Evolutionary conservation across 2,329 filamentous ascomycete species (phyloP).

Genomic region (Lachnellula hyalina): DNA sequence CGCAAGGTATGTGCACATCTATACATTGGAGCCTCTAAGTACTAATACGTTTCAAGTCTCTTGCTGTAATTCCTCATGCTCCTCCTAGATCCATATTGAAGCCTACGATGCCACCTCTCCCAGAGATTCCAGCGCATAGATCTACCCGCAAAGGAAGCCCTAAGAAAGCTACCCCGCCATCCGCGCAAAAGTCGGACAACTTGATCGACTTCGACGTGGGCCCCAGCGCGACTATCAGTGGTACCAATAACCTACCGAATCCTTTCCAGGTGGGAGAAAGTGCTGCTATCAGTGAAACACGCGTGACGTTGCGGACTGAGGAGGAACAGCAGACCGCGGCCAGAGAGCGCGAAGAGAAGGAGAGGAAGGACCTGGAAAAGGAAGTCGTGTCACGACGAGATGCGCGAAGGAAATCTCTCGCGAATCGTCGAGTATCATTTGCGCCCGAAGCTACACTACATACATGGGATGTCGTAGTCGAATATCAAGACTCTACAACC

Average conservation of each 20-base stretch:
- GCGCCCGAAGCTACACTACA: constrained; percentile 95
- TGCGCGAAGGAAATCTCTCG: constrained; percentile 85
- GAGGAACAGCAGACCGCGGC: constrained; percentile 67
- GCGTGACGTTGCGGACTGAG: constrained; percentile 62
- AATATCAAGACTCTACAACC: constrained; percentile 83
- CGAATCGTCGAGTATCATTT: constrained; percentile 91
- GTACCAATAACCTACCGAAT: constrained; percentile 40
- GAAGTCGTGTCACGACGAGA: constrained; percentile 69
- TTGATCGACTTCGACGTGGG: constrained; percentile 28
- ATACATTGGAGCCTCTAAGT: constrained; percentile 21
- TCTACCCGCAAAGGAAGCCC: constrained; percentile 26
- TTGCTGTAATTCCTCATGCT: constrained; percentile 33
- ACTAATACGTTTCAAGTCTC: constrained; percentile 23
- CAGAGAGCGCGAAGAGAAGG: constrained; percentile 63
- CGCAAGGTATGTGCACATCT: constrained; percentile 58
- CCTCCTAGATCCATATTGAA: constrained; percentile 72
- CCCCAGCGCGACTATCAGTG: constrained; percentile 21
- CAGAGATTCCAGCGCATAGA: constrained; percentile 56
- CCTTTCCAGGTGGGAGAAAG: constrained; percentile 42
- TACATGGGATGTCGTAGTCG: constrained; percentile 85
- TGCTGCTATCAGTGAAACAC: constrained; percentile 34
- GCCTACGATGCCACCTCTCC: constrained; percentile 62
- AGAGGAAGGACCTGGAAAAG: constrained; percentile 53
- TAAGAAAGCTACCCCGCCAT: constrained; percentile 26
- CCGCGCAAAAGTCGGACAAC: constrained; percentile 16